A percentile compares a stretch with the other conserved stretches of the same genome.
Conservation (phyloP, 352 stramenopile species). For the Phytophthora citricola region DNA sequence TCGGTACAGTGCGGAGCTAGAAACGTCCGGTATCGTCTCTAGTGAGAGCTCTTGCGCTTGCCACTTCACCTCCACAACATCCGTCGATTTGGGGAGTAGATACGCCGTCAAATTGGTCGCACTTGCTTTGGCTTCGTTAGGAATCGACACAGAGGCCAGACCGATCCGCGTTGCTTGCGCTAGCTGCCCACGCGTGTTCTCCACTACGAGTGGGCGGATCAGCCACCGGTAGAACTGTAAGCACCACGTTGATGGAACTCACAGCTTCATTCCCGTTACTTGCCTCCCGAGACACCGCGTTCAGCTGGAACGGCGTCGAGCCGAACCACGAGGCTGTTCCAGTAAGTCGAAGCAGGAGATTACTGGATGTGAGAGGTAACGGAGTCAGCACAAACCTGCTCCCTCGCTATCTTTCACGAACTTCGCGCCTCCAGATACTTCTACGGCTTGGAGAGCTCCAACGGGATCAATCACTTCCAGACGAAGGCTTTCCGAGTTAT, state of each 20-base stretch:
- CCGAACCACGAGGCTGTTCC: slow-evolving; percentile 45
- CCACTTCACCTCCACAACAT: slow-evolving; percentile 48
- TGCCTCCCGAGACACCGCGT: slow-evolving; percentile 44
- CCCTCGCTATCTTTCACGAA: slow-evolving; percentile 29
- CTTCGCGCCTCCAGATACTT: slow-evolving; percentile 24
- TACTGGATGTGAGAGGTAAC: slow-evolving; percentile 17
- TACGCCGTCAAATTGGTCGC: slow-evolving; percentile 45
- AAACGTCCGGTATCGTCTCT: slow-evolving; percentile 39
- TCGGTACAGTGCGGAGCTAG: slow-evolving; percentile 38
- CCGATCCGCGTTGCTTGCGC: slow-evolving; percentile 42
- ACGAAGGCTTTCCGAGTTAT: slow-evolving; percentile 50
- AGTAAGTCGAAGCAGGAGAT: slow-evolving; percentile 39
- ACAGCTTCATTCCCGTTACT: slow-evolving; percentile 26
- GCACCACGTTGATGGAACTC: slow-evolving; percentile 17
- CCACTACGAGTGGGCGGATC: slow-evolving; percentile 48
- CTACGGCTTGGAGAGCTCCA: slow-evolving; percentile 29
- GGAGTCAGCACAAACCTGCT: slow-evolving; percentile 37
- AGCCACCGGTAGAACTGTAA: slow-evolving; percentile 50
- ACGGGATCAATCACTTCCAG: slow-evolving; percentile 39
- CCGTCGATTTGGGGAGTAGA: slow-evolving; percentile 32
- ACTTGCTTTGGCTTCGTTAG: slow-evolving; percentile 40
- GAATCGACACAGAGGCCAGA: slow-evolving; percentile 40
- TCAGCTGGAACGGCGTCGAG: slow-evolving; percentile 34
- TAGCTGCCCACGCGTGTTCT: slow-evolving; percentile 45
- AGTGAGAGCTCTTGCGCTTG: slow-evolving; percentile 37